Evolutionary conservation across 2,329 filamentous ascomycete genomes (phyloP).

Genomic region (Phialophora tarda): DNA sequence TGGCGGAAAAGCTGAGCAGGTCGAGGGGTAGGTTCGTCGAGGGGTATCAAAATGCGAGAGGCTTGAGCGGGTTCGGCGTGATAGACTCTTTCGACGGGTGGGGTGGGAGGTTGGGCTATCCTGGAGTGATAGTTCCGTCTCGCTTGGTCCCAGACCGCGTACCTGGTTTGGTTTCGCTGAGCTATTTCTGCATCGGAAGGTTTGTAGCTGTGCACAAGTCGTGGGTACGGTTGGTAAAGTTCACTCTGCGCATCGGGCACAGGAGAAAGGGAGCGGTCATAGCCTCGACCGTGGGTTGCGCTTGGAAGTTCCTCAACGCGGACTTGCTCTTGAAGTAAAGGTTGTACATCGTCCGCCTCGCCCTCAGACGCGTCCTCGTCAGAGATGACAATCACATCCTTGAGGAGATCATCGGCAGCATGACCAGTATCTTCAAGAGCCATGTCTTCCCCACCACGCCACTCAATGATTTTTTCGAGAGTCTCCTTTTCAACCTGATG

Average conservation of each 20-base stretch:
- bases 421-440: constrained; percentile 55
- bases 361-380: constrained; percentile 62
- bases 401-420: constrained; percentile 66
- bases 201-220: constrained; percentile 33
- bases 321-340: constrained; percentile 43
- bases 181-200: constrained; percentile 45
- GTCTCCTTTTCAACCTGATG: constrained; percentile 60
- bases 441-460: constrained; percentile 65
- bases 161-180: constrained; percentile 54
- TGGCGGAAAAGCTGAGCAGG: constrained; percentile 16
- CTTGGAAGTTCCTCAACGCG: constrained; percentile 54
- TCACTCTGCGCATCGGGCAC: constrained; percentile 42
- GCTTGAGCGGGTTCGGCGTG: constrained; percentile 21
- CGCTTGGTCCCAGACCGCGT: constrained; percentile 55
- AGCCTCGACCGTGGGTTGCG: constrained; percentile 40
- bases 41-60: constrained; percentile 32
- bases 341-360: constrained; percentile 45
- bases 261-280: constrained; percentile 28
- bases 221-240: constrained; percentile 46
- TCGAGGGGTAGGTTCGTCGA: constrained; percentile 21
- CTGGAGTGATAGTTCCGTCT: constrained; percentile 42
- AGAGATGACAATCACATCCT: constrained; percentile 68
- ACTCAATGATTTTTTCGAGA: constrained; percentile 64
- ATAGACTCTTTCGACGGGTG: constrained; percentile 33
- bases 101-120: constrained; percentile 17